Evolutionary conservation across 1,284 basidiomycete species (phyloP).

Genomic region (Moesziomyces sp.): DNA sequence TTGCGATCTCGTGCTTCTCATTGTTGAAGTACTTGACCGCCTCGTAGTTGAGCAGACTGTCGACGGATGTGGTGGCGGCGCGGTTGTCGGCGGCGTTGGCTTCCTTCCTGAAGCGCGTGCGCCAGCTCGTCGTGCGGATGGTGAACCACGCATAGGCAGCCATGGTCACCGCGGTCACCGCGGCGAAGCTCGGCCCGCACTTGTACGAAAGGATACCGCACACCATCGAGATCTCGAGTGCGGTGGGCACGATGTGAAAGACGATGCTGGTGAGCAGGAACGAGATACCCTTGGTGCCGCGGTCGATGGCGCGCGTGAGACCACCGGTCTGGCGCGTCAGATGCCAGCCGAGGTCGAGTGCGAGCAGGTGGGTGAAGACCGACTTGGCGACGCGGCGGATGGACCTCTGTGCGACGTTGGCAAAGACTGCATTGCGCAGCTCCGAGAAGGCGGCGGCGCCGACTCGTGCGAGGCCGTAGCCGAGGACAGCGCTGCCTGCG

Average conservation of each 20-base stretch:
- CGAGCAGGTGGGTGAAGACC: constrained; percentile 91
- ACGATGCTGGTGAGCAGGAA: constrained; percentile 93
- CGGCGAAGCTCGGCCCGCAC: constrained; percentile 96
- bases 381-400: constrained; percentile 91
- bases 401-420: constrained; percentile 92
- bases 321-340: constrained; percentile 93
- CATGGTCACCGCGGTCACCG: constrained; percentile 86
- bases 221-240: constrained; percentile 93
- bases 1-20: constrained; percentile 86
- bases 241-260: constrained; percentile 95
- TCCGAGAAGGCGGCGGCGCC: constrained; percentile 90
- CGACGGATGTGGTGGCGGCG: constrained; percentile 91
- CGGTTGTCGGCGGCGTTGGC: constrained; percentile 97
- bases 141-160: constrained; percentile 97
- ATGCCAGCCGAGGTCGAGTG: constrained; percentile 92
- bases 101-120: constrained; percentile 91
- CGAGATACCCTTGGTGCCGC: constrained; percentile 96
- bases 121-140: constrained; percentile 94
- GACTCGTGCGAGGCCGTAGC: constrained; percentile 90
- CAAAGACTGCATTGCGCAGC: constrained; percentile 93
- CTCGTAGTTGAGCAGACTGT: constrained; percentile 96
- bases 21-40: constrained; percentile 99
- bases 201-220: constrained; percentile 97
- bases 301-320: constrained; percentile 92
- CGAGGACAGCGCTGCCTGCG: constrained; percentile 86